Evolutionary conservation across 208 protist species (phyloP).

Genomic region (Crithidia acanthocephali): DNA sequence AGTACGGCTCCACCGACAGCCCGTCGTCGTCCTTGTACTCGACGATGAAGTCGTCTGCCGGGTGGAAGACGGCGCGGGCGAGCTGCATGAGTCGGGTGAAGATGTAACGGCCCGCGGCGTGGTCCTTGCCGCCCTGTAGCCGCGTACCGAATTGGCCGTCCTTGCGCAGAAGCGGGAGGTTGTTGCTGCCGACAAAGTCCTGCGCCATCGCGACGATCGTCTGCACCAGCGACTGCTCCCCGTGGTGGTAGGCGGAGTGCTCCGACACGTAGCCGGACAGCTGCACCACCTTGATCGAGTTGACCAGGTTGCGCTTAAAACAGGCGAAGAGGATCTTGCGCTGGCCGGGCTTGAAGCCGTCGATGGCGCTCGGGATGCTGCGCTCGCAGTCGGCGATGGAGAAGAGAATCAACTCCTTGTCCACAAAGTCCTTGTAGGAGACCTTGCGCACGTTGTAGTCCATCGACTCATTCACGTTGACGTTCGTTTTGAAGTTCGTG

Average conservation of each 20-base stretch:
- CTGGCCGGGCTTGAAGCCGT: conserved; percentile 99
- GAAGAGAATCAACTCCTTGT: conserved; percentile 99
- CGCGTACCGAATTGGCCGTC: conserved; percentile 99
- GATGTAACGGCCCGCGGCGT: conserved; percentile 99
- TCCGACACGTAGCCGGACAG: conserved; percentile 99
- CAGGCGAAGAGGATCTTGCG: conserved; percentile 99
- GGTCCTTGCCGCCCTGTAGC: conserved; percentile 98
- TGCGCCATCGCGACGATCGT: conserved; percentile 99
- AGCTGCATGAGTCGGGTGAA: conserved; percentile 97
- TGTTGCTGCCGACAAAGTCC: conserved; percentile 99
- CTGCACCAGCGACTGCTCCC: conserved; percentile 96
- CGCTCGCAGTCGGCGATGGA: conserved; percentile 97
- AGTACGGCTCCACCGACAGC: conserved; percentile 98
- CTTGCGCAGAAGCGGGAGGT: conserved; percentile 98
- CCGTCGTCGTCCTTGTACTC: conserved; percentile 99
- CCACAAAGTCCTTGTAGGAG: conserved; percentile 97
- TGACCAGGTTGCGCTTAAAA: conserved; percentile 99
- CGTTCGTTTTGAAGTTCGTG: conserved; percentile 86
- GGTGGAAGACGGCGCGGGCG: conserved; percentile 95
- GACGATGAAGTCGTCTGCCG: conserved; percentile 98
- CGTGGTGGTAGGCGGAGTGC: conserved; percentile 99
- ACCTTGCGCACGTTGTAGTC: conserved; percentile 94
- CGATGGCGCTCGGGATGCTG: conserved; percentile 95
- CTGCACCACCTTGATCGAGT: conserved; percentile 99
- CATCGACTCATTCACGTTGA: conserved; percentile 82